Percentiles rank a stretch among this genome's conserved stretches.
Conservation (phyloP, 345 rosid species). For the Noccaea caerulescens region DNA sequence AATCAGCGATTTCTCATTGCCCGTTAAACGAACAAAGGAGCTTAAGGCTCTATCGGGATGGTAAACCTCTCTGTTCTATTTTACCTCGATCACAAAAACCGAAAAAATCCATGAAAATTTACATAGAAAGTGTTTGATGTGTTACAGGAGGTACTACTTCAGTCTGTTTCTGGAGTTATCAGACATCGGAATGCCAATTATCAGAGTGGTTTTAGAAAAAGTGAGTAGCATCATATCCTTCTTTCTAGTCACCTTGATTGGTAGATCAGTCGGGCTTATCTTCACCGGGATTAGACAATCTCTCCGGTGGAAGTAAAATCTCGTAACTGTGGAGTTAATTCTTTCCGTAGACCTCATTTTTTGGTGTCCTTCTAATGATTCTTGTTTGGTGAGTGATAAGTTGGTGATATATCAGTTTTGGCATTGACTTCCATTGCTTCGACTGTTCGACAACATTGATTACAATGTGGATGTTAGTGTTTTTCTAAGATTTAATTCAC, state of each 20-base stretch:
- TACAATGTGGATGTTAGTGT: no score
- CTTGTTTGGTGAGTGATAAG: conserved; percentile 34
- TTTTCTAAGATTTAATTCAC: no score
- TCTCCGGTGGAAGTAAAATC: conserved; percentile 77
- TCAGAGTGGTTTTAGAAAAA: conserved; percentile 66
- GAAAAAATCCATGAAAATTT: background rate
- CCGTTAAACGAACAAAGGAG: conserved; percentile 83
- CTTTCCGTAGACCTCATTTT: conserved; percentile 6
- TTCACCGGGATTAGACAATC: conserved; percentile 94
- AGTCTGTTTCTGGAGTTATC: conserved; percentile 84
- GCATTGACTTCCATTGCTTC: conserved; percentile 21
- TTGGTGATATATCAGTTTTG: conserved; percentile 21
- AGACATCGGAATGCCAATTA: conserved; percentile 76
- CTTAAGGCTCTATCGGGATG: conserved; percentile 86
- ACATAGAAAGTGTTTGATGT: conserved; percentile 8
- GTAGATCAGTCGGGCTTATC: conserved; percentile 86
- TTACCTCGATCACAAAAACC: conserved; percentile 14
- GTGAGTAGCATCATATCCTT: conserved; percentile 80
- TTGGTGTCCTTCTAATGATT: conserved; percentile 30
- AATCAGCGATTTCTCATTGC: conserved; percentile 60
- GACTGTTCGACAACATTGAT: background rate
- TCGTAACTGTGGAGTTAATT: conserved; percentile 21
- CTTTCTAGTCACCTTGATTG: conserved; percentile 82
- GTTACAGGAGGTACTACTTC: conserved; percentile 83
- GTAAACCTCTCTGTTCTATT: conserved; percentile 54